Evolutionary conservation across 2,329 filamentous ascomycete species (phyloP).

Genomic region (Aspergillus carbonarius): DNA sequence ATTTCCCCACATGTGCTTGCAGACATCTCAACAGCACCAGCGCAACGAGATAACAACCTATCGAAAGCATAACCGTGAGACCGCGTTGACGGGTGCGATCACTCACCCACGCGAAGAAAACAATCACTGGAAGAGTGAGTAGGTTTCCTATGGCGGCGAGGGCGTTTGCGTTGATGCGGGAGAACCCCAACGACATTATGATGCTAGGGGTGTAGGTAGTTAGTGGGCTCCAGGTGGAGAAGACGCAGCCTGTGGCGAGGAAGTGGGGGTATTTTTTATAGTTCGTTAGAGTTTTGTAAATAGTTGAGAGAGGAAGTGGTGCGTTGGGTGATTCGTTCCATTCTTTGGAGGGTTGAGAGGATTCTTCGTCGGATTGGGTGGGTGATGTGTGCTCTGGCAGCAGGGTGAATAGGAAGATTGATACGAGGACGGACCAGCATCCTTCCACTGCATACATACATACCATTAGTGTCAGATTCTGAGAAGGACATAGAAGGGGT

Average conservation of each 20-base stretch:
- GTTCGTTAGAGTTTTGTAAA: constrained; percentile 42
- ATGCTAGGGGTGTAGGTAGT: constrained; percentile 52
- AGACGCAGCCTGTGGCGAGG: constrained; percentile 51
- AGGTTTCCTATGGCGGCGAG: constrained; percentile 45
- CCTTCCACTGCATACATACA: constrained; percentile 50
- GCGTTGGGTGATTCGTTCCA: not conserved
- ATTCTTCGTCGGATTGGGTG: not conserved
- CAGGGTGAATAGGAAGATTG: not conserved
- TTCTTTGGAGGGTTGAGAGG: not conserved
- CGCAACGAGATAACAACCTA: constrained; percentile 47
- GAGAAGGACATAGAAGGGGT: no score
- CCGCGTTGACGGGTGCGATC: constrained; percentile 49
- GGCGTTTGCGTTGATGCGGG: constrained; percentile 49
- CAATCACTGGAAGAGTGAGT: constrained; percentile 49
- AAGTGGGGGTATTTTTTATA: constrained; percentile 52
- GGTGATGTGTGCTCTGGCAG: constrained; percentile 22
- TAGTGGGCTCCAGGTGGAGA: constrained; percentile 54
- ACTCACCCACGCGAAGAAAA: constrained; percentile 51
- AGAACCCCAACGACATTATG: constrained; percentile 45
- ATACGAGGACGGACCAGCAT: constrained; percentile 15
- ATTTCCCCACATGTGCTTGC: constrained; percentile 48
- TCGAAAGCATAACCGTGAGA: constrained; percentile 45
- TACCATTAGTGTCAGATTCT: no score
- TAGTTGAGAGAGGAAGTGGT: no score
- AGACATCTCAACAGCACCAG: constrained; percentile 44